These are phyloP conservation scores for Elaeagnus macrophylla DNA, from an alignment of 306 rosid genomes.

Conservation along the genomic window DNA sequence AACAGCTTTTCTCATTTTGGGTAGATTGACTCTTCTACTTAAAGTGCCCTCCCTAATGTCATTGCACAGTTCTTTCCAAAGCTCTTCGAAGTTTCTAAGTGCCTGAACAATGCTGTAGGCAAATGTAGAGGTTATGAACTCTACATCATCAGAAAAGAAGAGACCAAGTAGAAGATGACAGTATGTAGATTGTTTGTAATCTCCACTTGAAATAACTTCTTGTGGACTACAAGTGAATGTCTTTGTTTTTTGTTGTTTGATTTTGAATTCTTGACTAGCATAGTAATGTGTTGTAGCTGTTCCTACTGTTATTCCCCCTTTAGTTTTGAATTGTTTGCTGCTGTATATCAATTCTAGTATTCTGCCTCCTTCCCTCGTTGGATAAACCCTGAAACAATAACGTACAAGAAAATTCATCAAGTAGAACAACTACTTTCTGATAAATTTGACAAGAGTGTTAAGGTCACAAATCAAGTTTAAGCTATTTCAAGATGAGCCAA, in stretches of 20 bases:
- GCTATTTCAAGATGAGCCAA: too few relatives aligned
- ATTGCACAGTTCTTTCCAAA: constrained; percentile 50
- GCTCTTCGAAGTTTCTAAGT: constrained; percentile 47
- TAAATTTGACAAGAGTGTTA: not conserved
- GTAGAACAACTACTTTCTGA: too few relatives aligned
- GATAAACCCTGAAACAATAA: constrained; percentile 42
- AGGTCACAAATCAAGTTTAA: too few relatives aligned
- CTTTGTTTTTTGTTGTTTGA: constrained; percentile 63
- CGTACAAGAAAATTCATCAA: not conserved
- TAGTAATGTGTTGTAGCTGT: constrained; percentile 93
- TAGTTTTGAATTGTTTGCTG: constrained; percentile 61
- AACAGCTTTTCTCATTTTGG: constrained; percentile 42
- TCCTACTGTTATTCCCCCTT: constrained; percentile 67
- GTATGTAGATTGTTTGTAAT: constrained; percentile 66
- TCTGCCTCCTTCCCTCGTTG: constrained; percentile 66
- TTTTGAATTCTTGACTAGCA: constrained; percentile 77
- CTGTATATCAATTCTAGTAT: constrained; percentile 80
- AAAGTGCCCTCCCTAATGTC: constrained; percentile 51
- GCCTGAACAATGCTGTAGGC: constrained; percentile 75
- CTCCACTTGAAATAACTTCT: constrained; percentile 74
- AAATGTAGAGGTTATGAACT: constrained; percentile 74
- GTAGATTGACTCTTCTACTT: constrained; percentile 33
- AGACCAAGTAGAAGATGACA: constrained; percentile 92
- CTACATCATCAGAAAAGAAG: constrained; percentile 52
- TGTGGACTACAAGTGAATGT: constrained; percentile 77